Evolutionary conservation across 495 filamentous ascomycete species (phyloP), one percentile per base, ranked within the genome.

Genomic region (Tuber borchii): DNA sequence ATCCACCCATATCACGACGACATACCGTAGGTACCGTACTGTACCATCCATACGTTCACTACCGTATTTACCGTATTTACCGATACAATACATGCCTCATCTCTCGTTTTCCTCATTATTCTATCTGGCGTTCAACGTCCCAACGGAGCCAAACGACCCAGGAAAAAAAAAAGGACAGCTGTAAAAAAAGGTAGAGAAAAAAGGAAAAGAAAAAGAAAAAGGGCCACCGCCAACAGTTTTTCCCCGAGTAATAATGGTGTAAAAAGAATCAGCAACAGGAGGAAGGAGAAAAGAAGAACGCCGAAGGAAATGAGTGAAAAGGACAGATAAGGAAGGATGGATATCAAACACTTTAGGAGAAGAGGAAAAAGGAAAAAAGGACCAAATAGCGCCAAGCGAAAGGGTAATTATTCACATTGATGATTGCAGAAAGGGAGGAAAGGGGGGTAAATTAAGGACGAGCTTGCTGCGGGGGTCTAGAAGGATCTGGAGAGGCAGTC

Each of bases 401-500:
- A 70, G 43, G 22, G 34, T 40, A 39, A 71, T 65, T 65, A 65
- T 65, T 65, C 56, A 75, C 56, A 75, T 75, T 71, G 9, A 61
- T 34, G 56, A 75, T 51, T 75, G 69, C 44, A 61, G 42, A 71
- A 51, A 14, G 16, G 16, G 46, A 26, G 20, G 22, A 12, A 14
- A 46, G 46, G n/a, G 39, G 26, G 71, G 31, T 43, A 31, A 17
- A 40, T 42, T 10, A 44, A 71, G 26, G 70, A 2, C 56, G 73
- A 20, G 77, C 70, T 26, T 75, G 78, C 17, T 70, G 46, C 9
- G 72, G 78, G 14, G 51, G 43, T 20, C 77, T 78, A 37, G 31
- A 26, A 34, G 78, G 73, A 31, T 79, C 78, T 9, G 78, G 77
- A 1, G 72, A 79, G 19, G 73, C 76, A 8, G 77, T 39, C 70